Percentiles rank a stretch among this genome's conserved stretches.
Evolutionary conservation across 164 flowering plant genomes (phyloP).

Genomic region (Sedum album): DNA sequence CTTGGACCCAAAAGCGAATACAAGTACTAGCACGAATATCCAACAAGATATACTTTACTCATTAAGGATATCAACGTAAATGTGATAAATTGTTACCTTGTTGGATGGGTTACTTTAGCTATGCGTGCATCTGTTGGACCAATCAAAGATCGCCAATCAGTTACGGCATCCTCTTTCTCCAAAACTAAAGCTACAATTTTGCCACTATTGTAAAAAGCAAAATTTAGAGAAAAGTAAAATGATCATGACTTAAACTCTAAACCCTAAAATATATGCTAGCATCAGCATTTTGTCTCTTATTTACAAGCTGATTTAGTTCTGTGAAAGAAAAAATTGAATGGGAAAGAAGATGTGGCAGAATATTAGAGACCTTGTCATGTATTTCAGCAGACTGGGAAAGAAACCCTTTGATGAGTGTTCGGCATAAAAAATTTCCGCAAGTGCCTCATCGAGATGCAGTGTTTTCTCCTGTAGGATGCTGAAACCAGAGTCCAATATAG

Average conservation of each 20-base stretch:
- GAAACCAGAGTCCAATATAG: conserved; percentile 52
- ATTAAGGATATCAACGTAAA: background rate
- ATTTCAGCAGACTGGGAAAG: conserved; percentile 59
- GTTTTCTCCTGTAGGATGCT: conserved; percentile 33
- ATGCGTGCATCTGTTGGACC: conserved; percentile 83
- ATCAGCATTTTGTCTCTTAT: too few relatives aligned
- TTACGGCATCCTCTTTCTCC: conserved; percentile 75
- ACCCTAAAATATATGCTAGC: background rate
- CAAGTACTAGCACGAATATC: background rate
- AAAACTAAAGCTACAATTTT: conserved; percentile 42
- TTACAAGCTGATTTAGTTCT: background rate
- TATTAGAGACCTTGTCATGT: conserved; percentile 68
- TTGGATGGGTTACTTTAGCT: conserved; percentile 76
- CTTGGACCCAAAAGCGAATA: background rate
- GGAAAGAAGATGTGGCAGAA: background rate
- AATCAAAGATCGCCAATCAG: conserved; percentile 81
- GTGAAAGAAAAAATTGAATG: background rate
- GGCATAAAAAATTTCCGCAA: conserved; percentile 44
- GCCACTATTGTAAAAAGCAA: background rate
- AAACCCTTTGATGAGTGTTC: conserved; percentile 70
- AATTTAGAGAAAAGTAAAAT: background rate
- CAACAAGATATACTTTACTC: background rate
- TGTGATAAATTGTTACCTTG: conserved; percentile 35
- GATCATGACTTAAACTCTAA: background rate
- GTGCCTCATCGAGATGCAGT: conserved; percentile 42